These are phyloP conservation scores for Podila epigama DNA, from an alignment of 192 early-diverging fungal genomes.

Conservation along the genomic window DNA sequence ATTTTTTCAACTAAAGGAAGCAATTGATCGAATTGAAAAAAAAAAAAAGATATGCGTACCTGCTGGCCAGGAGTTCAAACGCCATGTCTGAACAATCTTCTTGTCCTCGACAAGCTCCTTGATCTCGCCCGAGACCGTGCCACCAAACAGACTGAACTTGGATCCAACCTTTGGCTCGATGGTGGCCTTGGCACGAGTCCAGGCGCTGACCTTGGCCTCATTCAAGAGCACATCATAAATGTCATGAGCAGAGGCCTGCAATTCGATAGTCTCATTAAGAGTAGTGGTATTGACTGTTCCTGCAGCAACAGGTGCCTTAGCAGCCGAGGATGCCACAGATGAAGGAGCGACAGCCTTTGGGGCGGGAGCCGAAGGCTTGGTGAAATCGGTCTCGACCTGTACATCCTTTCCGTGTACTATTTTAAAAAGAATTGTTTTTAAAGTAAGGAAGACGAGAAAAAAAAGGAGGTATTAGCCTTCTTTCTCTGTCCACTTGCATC, in stretches of 20 bases:
- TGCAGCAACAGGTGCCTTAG: conserved; percentile 28
- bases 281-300: conserved; percentile 66
- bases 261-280: conserved; percentile 79
- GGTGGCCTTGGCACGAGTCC: conserved; percentile 81
- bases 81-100: conserved; percentile 88
- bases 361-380: conserved; percentile 44
- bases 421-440: not conserved
- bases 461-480: too few relatives aligned
- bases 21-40: not conserved
- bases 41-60: conserved; percentile 23
- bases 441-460: too few relatives aligned
- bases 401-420: conserved; percentile 82
- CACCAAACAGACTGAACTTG: conserved; percentile 83
- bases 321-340: conserved; percentile 2
- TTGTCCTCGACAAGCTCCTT: conserved; percentile 75
- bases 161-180: conserved; percentile 68
- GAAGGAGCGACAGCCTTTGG: conserved; percentile 5
- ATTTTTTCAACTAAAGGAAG: not conserved
- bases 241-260: conserved; percentile 82
- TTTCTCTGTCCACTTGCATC: too few relatives aligned
- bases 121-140: conserved; percentile 84
- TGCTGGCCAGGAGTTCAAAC: conserved; percentile 85
- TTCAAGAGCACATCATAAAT: conserved; percentile 86
- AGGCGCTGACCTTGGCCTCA: conserved; percentile 70
- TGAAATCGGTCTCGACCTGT: conserved; percentile 67